Evolutionary conservation across 495 filamentous ascomycete species (phyloP).

Genomic region (Aspergillus wentii): DNA sequence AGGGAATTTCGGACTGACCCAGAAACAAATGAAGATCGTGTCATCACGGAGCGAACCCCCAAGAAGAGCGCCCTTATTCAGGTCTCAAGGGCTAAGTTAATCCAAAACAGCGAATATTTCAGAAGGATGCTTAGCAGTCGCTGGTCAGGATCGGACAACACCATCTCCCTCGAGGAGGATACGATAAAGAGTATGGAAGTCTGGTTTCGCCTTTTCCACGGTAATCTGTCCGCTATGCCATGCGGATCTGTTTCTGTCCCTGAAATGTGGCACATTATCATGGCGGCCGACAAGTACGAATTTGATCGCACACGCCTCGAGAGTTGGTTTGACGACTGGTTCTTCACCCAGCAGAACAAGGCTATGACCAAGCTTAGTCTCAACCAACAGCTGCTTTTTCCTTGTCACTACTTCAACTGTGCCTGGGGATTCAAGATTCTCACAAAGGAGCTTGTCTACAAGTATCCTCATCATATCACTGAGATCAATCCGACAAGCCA

Average conservation of each 20-base stretch:
- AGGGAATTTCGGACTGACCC: no score
- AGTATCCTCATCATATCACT: not conserved
- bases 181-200: no score
- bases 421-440: not conserved
- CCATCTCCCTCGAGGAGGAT: no score
- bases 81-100: no score
- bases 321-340: not conserved
- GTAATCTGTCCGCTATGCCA: not conserved
- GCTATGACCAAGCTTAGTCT: not conserved
- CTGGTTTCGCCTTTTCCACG: not conserved
- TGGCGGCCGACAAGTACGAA: conserved; percentile 1
- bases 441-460: not conserved
- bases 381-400: not conserved
- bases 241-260: not conserved
- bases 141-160: no score
- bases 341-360: no score
- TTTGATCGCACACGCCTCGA: not conserved
- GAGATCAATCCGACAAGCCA: conserved; percentile 3
- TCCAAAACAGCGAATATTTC: no score
- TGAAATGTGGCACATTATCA: not conserved
- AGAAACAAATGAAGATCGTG: no score
- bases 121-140: no score
- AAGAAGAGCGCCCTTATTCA: no score
- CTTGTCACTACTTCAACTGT: not conserved
- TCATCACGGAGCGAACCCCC: no score